Base-by-base conservation (phyloP, 345 rosid species). In the Euphorbia peplus region DNA sequence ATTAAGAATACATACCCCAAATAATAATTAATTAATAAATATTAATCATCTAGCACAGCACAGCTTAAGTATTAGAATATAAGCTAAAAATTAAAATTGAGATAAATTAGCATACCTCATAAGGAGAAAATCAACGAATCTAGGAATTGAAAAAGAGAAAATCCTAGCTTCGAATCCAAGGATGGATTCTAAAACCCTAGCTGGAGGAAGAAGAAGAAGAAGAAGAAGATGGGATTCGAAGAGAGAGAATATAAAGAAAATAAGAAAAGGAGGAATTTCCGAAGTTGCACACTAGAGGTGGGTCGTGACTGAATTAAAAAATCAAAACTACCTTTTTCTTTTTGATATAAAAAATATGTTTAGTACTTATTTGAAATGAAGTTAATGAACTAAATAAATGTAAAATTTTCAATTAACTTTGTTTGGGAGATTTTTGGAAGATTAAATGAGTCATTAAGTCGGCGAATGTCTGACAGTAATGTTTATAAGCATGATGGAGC, bases 81-180 rank as follows among this genome's bases (percentile, higher is more conserved):
- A 41, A 67, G 28, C 19, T 18, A 22, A 4, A 52, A 19, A 67
- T 26, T 13, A 22, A n/a, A n/a, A n/a, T n/a, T n/a, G n/a, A n/a
- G n/a, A n/a, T n/a, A n/a, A n/a, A n/a, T n/a, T n/a, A 63, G 3
- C 54, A 5, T 63, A 63, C 67, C 67, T 63, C n/a, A 44, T 18
- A 57, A 21, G n/a, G 24, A 59, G 46, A 30, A 35, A n/a, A 59
- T 16, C 12, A 13, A 59, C 39, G 44, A 30, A 32, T 59, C 44
- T 22, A 35, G 19, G 19, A 32, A 35, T 13, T 28, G 1, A 11
- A 29, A 30, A 29, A 13, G 7, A 25, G 8, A 42, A 65, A 65
- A 50, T 18, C 46, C 0, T 7, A 58, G 30, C 11, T 50, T 10
- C n/a, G 58, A 32, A 30, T n/a, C 4, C 7, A 29, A 48, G 3